A percentile compares a stretch with the other conserved stretches of the same genome.
Evolutionary conservation across 1,284 basidiomycete species (phyloP).

Genomic region (Trametes versicolor): DNA sequence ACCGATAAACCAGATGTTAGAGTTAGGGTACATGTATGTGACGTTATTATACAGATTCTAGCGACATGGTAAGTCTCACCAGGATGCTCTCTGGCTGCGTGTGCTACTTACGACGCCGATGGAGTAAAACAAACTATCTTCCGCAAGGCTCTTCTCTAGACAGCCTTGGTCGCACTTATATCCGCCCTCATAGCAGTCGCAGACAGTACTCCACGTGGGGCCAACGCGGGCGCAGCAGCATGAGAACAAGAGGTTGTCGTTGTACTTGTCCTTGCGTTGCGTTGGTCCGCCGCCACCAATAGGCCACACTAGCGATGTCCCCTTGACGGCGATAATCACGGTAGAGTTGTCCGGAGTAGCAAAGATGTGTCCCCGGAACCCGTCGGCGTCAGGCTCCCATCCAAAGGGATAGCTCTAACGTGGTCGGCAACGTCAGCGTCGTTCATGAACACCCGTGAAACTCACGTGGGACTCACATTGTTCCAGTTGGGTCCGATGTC

Average conservation of each 20-base stretch:
- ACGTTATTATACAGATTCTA: slow-evolving; percentile 95
- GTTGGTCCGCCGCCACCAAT: slow-evolving; percentile 90
- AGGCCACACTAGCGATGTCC: slow-evolving; percentile 81
- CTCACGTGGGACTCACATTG: slow-evolving; percentile 52
- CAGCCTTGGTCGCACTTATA: slow-evolving; percentile 89
- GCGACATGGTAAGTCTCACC: background rate
- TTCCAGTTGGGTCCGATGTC: slow-evolving; percentile 75
- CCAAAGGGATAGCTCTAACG: slow-evolving; percentile 85
- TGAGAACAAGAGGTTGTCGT: slow-evolving; percentile 95
- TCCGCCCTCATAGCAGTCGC: slow-evolving; percentile 86
- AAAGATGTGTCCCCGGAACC: slow-evolving; percentile 93
- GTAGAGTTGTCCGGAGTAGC: slow-evolving; percentile 87
- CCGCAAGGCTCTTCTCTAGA: slow-evolving; percentile 79
- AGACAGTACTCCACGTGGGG: slow-evolving; percentile 95
- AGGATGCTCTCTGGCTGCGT: background rate
- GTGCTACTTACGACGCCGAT: slow-evolving; percentile 72
- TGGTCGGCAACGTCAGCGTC: background rate
- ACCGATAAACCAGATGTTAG: slow-evolving; percentile 92
- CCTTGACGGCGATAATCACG: slow-evolving; percentile 92
- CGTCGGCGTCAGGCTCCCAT: slow-evolving; percentile 90
- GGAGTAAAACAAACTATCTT: slow-evolving; percentile 92
- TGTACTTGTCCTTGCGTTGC: slow-evolving; percentile 89
- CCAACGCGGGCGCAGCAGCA: slow-evolving; percentile 97
- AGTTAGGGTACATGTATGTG: slow-evolving; percentile 91
- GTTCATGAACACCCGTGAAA: background rate